Conservation (phyloP, 179 eudicot genomes). For the Camellia oleifera region DNA sequence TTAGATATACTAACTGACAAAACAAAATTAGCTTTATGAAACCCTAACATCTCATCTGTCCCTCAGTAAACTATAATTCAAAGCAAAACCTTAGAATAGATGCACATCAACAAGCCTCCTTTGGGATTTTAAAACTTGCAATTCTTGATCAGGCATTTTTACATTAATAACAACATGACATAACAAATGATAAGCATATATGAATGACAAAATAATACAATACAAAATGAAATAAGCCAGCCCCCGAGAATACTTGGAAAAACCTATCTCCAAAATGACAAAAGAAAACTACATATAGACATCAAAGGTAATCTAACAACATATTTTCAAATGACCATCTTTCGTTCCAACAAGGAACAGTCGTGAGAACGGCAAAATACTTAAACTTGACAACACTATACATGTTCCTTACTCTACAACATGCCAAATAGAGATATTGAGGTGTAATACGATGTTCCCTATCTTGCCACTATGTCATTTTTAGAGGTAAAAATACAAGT, state of each 20-base stretch:
- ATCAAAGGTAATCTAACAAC: slow-evolving; percentile 44
- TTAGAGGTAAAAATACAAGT: neutral
- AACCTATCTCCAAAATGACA: neutral
- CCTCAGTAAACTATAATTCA: neutral
- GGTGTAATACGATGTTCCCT: slow-evolving; percentile 59
- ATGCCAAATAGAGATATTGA: slow-evolving; percentile 64
- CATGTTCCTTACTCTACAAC: slow-evolving; percentile 72
- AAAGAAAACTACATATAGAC: neutral
- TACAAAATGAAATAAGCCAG: neutral
- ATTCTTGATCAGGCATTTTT: slow-evolving; percentile 3
- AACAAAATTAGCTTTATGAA: neutral
- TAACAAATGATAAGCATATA: neutral
- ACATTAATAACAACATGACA: neutral
- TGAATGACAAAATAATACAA: neutral
- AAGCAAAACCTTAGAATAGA: neutral
- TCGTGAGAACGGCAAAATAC: slow-evolving; percentile 80
- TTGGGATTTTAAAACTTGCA: neutral
- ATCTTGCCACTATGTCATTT: slow-evolving; percentile 47
- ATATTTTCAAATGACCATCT: slow-evolving; percentile 85
- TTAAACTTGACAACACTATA: slow-evolving; percentile 68
- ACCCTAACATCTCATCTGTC: too few species aligned
- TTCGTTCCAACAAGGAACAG: slow-evolving; percentile 89
- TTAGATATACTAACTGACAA: neutral
- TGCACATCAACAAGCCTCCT: neutral
- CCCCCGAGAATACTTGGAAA: neutral